Evolutionary conservation across 768 basidiomycete species (phyloP), one percentile per base, ranked within the genome.

Genomic region (Lactarius hengduanensis): DNA sequence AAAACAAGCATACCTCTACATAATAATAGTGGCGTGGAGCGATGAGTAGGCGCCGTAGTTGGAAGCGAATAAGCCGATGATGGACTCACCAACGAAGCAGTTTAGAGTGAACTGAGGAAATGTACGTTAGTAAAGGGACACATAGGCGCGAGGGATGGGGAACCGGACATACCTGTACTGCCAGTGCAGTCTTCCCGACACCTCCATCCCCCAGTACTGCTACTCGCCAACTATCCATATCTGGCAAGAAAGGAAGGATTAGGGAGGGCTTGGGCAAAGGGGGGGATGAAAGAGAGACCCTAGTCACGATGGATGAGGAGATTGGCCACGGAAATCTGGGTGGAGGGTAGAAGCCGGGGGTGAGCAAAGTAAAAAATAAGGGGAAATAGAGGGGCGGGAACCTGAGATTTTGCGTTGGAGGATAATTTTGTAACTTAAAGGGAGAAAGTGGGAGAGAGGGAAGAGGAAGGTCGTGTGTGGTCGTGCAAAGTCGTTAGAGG

Each of bases 121-220:
- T 59, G 63, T 50, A 43, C 22, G 58, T 57, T 43, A 71, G 40
- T 26, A 57, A 55, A 26, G 54, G 45, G 62, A 56, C 26, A 59
- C 59, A 62, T 30, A 43, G 18, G 22, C 57, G 30, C 34, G 28
- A 43, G 54, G 28, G 45, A 30, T 28, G 50, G 41, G 45, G 57
- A 53, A n/a, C 26, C 32, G 63, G n/a, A 80, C 89, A 67, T 72
- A 92, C 94, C 83, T 97, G 95, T 56, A 97, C 94, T 70, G 95
- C 94, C 73, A 98, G 78, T 45, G 95, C 95, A 66, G 95, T 97
- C 83, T 98, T 98, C 65, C 95, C 95, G 57, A 98, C 95, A 80
- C 95, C 95, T 79, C 95, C 95, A 80, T 98, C 95, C 70, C 95
- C 95, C 66, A 97, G 85, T 71, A 97, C 93, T 69, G 95, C 94